A percentile compares a stretch with the other conserved stretches of the same genome.
Evolutionary conservation across 495 filamentous ascomycete genomes (phyloP).

Genomic region (Aspergillus diversus): DNA sequence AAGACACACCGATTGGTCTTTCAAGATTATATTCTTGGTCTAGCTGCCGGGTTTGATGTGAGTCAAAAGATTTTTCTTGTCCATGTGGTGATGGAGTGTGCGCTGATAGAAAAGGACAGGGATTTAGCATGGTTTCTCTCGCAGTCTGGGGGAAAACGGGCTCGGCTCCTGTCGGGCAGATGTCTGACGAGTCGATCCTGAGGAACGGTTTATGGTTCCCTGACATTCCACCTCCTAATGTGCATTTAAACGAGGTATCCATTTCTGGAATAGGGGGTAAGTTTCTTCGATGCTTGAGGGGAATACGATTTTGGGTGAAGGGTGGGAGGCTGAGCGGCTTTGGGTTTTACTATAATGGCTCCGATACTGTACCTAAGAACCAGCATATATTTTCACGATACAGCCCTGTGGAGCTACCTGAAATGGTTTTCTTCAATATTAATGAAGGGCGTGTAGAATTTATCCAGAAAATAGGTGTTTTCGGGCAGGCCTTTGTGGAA

Average conservation of each 20-base stretch:
- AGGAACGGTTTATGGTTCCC: not conserved
- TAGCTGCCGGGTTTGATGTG: not conserved
- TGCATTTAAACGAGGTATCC: not conserved
- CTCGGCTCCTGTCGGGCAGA: not conserved
- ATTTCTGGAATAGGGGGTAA: not conserved
- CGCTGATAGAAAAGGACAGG: not conserved
- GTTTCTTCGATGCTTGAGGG: not conserved
- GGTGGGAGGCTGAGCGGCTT: not conserved
- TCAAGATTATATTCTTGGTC: not conserved
- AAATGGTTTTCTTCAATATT: not conserved
- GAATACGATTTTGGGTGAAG: not conserved
- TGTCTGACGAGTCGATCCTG: not conserved
- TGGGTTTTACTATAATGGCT: not conserved
- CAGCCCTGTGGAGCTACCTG: not conserved
- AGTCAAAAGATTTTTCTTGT: not conserved
- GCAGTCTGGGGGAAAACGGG: not conserved
- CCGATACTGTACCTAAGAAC: not conserved
- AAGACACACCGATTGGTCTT: not conserved
- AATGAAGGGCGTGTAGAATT: not conserved
- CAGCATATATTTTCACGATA: not conserved
- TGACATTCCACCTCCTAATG: not conserved
- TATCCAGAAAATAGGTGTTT: constrained; percentile 6
- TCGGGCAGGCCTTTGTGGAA: not conserved
- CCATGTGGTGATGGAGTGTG: not conserved
- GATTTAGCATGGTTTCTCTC: not conserved